Conservation (phyloP, 2,329 filamentous ascomycete genomes). For the Exophiala phaeomuriformis region DNA sequence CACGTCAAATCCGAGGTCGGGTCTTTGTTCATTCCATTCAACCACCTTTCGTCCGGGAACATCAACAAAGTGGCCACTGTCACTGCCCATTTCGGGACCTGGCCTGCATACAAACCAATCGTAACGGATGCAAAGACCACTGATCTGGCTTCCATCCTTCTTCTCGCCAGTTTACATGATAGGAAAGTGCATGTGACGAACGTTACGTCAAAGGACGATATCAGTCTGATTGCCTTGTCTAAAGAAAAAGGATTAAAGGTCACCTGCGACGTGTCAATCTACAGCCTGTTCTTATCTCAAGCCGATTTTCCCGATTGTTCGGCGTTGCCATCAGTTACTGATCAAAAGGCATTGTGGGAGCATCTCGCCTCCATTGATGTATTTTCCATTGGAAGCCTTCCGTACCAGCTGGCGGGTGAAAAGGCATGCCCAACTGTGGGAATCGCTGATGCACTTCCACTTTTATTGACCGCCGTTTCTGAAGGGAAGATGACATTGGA, state of each 20-base stretch:
- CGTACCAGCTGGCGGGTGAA: conserved; percentile 62
- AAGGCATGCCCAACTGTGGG: conserved; percentile 56
- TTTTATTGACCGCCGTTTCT: conserved; percentile 67
- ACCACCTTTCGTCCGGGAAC: conserved; percentile 64
- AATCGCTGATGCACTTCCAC: conserved; percentile 64
- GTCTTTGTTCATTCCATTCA: conserved; percentile 76
- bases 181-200: conserved; percentile 73
- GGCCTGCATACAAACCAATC: conserved; percentile 71
- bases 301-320: conserved; percentile 61
- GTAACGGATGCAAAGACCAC: conserved; percentile 74
- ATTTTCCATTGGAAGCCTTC: conserved; percentile 71
- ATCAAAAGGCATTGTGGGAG: conserved; percentile 68
- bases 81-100: conserved; percentile 69
- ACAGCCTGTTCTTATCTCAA: conserved; percentile 66
- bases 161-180: conserved; percentile 70
- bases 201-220: conserved; percentile 74
- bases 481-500: conserved; percentile 67
- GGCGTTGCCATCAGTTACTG: conserved; percentile 58
- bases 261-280: conserved; percentile 75
- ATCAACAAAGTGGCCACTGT: conserved; percentile 77
- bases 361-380: conserved; percentile 66
- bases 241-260: conserved; percentile 76
- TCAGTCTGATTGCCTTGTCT: conserved; percentile 66
- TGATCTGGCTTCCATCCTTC: conserved; percentile 70
- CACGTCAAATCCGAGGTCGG: conserved; percentile 66